A percentile compares a stretch with the other conserved stretches of the same genome.
These are phyloP conservation scores for Botrytis squamosa DNA, from an alignment of 2,329 filamentous ascomycete species.

Conservation along the genomic window DNA sequence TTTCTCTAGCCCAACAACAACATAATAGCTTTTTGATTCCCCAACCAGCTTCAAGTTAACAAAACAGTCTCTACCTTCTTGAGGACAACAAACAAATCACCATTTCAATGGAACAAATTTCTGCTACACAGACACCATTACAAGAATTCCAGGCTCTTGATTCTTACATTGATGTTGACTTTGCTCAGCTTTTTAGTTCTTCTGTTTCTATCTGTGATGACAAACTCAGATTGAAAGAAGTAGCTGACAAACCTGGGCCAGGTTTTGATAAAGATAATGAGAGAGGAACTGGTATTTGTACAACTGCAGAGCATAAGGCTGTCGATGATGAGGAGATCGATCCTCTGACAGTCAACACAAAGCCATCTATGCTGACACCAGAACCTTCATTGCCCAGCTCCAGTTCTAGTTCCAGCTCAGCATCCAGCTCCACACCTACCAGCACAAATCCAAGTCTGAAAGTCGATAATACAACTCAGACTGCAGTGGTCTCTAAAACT, in stretches of 20 bases:
- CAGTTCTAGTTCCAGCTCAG: neutral
- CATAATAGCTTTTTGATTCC: neutral
- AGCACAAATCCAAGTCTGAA: neutral
- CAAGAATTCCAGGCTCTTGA: constrained; percentile 7
- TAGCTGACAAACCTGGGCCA: neutral
- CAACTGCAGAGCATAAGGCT: too few species aligned
- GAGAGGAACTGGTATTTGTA: neutral
- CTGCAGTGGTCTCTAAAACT: neutral
- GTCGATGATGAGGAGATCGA: neutral
- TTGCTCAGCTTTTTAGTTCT: constrained; percentile 6
- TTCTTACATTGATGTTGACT: constrained; percentile 17
- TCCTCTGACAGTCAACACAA: neutral
- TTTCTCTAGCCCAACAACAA: neutral
- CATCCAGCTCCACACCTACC: neutral
- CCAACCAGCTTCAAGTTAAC: neutral
- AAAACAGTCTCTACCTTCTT: neutral
- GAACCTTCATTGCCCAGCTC: neutral
- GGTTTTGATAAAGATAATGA: neutral
- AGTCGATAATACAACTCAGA: neutral
- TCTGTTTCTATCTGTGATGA: constrained; percentile 1
- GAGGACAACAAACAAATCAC: neutral
- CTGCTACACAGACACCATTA: neutral
- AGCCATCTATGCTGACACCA: neutral
- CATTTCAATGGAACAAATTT: neutral
- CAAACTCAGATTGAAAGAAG: neutral